A percentile compares a stretch with the other conserved stretches of the same genome.
These are phyloP conservation scores for Phylloporus gajari DNA, from an alignment of 1,284 basidiomycete genomes.

Conservation along the genomic window DNA sequence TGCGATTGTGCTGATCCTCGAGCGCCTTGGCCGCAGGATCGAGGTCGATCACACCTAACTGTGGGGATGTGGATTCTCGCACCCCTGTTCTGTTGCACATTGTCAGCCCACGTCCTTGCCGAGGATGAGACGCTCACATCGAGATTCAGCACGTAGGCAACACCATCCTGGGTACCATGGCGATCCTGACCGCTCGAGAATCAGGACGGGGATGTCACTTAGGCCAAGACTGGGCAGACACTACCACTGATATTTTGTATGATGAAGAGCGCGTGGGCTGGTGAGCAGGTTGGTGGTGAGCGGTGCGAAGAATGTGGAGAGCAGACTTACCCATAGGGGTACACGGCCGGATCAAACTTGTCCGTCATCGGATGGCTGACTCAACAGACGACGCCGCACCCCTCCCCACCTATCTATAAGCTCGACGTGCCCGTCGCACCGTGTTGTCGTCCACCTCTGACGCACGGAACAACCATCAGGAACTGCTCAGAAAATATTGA, in stretches of 20 bases:
- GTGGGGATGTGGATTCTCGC: conserved; percentile 95
- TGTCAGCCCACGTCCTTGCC: too few relatives aligned
- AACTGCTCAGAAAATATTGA: conserved; percentile 70
- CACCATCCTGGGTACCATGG: conserved; percentile 71
- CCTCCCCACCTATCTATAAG: conserved; percentile 61
- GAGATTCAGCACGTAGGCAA: conserved; percentile 89
- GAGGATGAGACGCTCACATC: conserved; percentile 61
- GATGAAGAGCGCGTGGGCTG: too few relatives aligned
- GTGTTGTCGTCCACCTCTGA: conserved; percentile 68
- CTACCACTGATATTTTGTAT: conserved; percentile 85
- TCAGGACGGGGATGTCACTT: conserved; percentile 73
- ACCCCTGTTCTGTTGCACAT: too few relatives aligned
- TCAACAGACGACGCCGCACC: conserved; percentile 60
- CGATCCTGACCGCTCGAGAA: conserved; percentile 77
- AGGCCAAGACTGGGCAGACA: conserved; percentile 80
- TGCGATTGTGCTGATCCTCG: conserved; percentile 69
- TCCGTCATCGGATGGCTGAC: conserved; percentile 63
- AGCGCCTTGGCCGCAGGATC: conserved; percentile 74
- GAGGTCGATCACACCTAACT: conserved; percentile 92
- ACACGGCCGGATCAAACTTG: conserved; percentile 71
- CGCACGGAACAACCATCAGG: conserved; percentile 62
- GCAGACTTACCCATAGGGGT: conserved; percentile 74
- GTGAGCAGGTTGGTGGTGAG: conserved; percentile 75
- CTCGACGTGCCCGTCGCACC: conserved; percentile 83
- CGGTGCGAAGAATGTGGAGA: conserved; percentile 10